These are phyloP conservation scores for Lactarius hengduanensis DNA, from an alignment of 768 basidiomycete genomes.

Conservation along the genomic window DNA sequence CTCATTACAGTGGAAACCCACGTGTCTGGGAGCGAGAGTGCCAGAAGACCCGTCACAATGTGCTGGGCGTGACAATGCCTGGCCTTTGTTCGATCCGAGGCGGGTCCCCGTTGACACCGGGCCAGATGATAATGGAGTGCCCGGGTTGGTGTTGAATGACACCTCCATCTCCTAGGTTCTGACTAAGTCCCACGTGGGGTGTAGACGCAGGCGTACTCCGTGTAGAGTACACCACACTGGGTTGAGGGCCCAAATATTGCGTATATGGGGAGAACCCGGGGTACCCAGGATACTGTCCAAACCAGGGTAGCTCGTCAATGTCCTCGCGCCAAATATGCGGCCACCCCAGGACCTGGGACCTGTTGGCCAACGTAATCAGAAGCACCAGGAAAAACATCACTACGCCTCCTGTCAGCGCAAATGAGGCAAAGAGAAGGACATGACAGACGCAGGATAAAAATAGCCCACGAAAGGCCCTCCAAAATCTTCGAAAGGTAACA, in stretches of 20 bases:
- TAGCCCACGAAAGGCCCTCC: slow-evolving; percentile 75
- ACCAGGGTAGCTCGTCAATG: slow-evolving; percentile 70
- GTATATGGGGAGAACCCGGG: slow-evolving; percentile 24
- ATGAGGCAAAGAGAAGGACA: slow-evolving; percentile 12
- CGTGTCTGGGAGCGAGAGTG: slow-evolving; percentile 1
- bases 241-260: background rate
- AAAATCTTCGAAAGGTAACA: slow-evolving; percentile 82
- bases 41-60: slow-evolving; percentile 12
- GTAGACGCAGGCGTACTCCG: background rate
- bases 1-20: slow-evolving; percentile 2
- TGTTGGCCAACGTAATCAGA: slow-evolving; percentile 52
- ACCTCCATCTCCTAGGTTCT: slow-evolving; percentile 35
- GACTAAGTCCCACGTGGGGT: background rate
- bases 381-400: slow-evolving; percentile 46
- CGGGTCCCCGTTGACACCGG: slow-evolving; percentile 56
- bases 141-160: slow-evolving; percentile 54
- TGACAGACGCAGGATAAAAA: slow-evolving; percentile 53
- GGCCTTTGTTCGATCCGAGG: slow-evolving; percentile 64
- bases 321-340: slow-evolving; percentile 58
- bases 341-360: slow-evolving; percentile 54
- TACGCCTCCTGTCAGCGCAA: slow-evolving; percentile 28
- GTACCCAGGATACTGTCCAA: slow-evolving; percentile 67
- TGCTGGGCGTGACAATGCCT: slow-evolving; percentile 32
- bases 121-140: slow-evolving; percentile 67
- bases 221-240: slow-evolving; percentile 9